Evolutionary conservation across 768 basidiomycete genomes (phyloP), one percentile per base, ranked within the genome.

Genomic region (Sarcomyxa edulis): DNA sequence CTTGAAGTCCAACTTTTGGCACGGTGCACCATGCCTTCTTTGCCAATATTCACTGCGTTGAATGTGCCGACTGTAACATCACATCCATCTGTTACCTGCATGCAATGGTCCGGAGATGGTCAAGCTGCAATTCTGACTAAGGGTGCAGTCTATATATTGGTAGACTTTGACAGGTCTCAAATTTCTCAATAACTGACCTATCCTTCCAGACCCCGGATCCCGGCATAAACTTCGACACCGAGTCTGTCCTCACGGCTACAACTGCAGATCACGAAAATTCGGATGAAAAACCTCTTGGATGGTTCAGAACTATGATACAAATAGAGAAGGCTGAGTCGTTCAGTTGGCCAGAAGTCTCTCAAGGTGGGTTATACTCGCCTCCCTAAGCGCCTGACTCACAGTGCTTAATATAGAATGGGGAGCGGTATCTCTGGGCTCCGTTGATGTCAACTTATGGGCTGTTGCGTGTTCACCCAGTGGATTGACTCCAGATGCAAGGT

Each of bases 91-190:
- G 49, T 55, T 20, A 72, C 65, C 8, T 72, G 72, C 49, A 54
- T 90, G 7, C 84, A 86, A 54, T 86, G 83, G 79, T 78, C 84
- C 10, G 70, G 68, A 11, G 85, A 89, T 36, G 87, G 86, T 0
- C 87, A 91, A 50, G 61, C 78, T 1, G 66, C 72, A 37, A 72
- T 89, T 37, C 55, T 72, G n/a, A 80, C 84, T 6, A 81, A 81
- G 54, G 67, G 68, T 21, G 77, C 77, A 0, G 70, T 81, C 3
- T 74, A 86, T 49, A 76, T 91, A 22, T 49, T 90, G 62, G 87
- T 88, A 53, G n/a, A n/a, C n/a, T n/a, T n/a, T 45, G 68, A 43
- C 25, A 15, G 4, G 23, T n/a, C 29, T 28, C 31, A 18, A 9
- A 35, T 32, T 11, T 21, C 16, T 40, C 23, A 25, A 2, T 28